These are phyloP conservation scores for Herpetomonas muscarum DNA, from an alignment of 208 protist genomes.

Conservation along the genomic window DNA sequence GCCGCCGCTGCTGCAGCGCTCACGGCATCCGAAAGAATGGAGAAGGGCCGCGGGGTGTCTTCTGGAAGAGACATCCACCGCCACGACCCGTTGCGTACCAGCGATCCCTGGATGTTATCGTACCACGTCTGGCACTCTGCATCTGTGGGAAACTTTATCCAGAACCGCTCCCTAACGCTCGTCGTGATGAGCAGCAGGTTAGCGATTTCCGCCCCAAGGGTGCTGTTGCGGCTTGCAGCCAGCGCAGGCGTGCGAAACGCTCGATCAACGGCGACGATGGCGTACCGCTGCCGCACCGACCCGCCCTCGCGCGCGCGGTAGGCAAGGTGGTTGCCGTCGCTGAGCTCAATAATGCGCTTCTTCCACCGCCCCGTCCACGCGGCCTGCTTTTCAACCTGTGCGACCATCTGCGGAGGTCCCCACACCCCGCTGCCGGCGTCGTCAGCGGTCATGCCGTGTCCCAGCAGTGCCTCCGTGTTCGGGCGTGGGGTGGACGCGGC, in stretches of 20 bases:
- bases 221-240: neutral
- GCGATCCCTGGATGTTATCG: slow-evolving; percentile 18
- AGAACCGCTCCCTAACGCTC: slow-evolving; percentile 58
- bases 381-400: slow-evolving; percentile 54
- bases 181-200: slow-evolving; percentile 49
- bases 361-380: slow-evolving; percentile 64
- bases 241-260: slow-evolving; percentile 14
- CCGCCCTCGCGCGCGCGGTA: slow-evolving; percentile 27
- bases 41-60: slow-evolving; percentile 15
- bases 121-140: slow-evolving; percentile 49
- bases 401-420: slow-evolving; percentile 21
- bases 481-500: too few species aligned
- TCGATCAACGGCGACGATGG: slow-evolving; percentile 43
- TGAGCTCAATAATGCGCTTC: slow-evolving; percentile 50
- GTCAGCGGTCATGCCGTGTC: too few species aligned
- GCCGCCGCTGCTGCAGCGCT: neutral
- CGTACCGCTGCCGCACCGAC: slow-evolving; percentile 39
- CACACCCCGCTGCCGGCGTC: neutral
- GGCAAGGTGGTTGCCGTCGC: slow-evolving; percentile 41
- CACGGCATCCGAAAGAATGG: slow-evolving; percentile 4
- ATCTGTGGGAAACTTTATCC: slow-evolving; percentile 44
- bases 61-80: slow-evolving; percentile 47
- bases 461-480: too few species aligned
- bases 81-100: slow-evolving; percentile 43
- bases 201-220: slow-evolving; percentile 5